Base-by-base conservation (phyloP, 2,329 filamentous ascomycete species). In the Emmonsia crescens region DNA sequence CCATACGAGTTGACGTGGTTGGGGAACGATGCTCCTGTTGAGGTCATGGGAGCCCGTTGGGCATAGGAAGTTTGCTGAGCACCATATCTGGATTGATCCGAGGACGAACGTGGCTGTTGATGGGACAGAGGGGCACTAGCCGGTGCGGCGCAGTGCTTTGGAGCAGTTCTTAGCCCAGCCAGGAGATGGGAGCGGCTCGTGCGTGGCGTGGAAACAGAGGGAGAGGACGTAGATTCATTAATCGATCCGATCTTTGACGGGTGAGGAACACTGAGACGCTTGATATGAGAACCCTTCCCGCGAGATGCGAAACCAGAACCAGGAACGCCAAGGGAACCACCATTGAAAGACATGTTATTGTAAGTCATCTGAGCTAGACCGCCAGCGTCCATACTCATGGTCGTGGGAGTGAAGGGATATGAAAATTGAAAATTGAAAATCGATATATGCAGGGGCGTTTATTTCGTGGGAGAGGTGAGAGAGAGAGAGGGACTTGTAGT, bases 281-380 rank as follows among this genome's bases (percentile, higher is more conserved):
- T 96, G 77, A 96, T 88, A 74, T 89, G 88, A 71, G 89, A 85
- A 67, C 90, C 89, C 72, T 95, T 90, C 67, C 85, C 84, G 69
- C 94, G 88, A 70, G 92, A 93, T 66, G 90, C 91, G 72, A 96
- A 89, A 71, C 91, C 89, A 67, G 88, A 85, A 65, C 85, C 81
- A 60, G 91, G 88, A 78, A 90, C 85, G 72, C 86, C 85, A 69
- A 96, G 82, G 69, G 85, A 87, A 76, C 70, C 74, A 70, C 84
- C 84, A 73, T 84, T 81, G 75, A 88, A 82, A 75, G 83, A 79
- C 76, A 89, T 89, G 76, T 87, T 84, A 82, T 87, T 89, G 82
- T 91, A 93, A 80, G 91, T 89, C 93, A 97, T 97, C 84, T 95
- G 91, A 94, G 91, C 88, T 82, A 96, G 90, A 94, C 91, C 91